These are phyloP conservation scores for Cordyceps militaris DNA, from an alignment of 2,329 filamentous ascomycete species.

Conservation along the genomic window DNA sequence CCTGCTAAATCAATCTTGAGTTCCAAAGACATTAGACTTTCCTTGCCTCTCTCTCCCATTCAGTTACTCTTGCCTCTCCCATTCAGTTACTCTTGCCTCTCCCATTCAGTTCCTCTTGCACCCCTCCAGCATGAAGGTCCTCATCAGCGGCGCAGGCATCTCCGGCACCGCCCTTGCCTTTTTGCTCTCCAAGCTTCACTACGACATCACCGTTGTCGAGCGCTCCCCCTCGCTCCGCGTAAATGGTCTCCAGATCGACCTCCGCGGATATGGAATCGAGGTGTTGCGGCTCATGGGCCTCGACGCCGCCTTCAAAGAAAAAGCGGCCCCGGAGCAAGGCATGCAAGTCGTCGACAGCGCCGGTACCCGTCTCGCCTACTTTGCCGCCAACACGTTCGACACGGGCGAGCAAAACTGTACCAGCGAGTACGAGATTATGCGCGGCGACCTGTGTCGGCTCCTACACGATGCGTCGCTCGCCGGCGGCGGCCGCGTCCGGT, in stretches of 20 bases:
- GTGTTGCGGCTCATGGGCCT: slow-evolving; percentile 46
- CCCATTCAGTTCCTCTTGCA: not conserved
- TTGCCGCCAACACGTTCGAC: slow-evolving; percentile 25
- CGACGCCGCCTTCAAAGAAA: slow-evolving; percentile 34
- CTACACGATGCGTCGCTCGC: slow-evolving; percentile 28
- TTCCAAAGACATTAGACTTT: no score
- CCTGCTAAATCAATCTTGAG: no score
- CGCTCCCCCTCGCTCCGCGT: slow-evolving; percentile 34
- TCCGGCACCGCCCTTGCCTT: slow-evolving; percentile 39
- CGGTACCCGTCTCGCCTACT: slow-evolving; percentile 31
- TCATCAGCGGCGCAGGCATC: slow-evolving; percentile 28
- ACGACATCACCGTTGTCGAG: slow-evolving; percentile 37
- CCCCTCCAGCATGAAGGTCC: slow-evolving; percentile 18
- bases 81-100: not conserved
- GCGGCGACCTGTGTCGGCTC: slow-evolving; percentile 41
- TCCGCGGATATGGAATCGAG: slow-evolving; percentile 43
- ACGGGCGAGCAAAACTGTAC: slow-evolving; percentile 32
- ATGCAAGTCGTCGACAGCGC: slow-evolving; percentile 34
- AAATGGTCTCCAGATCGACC: slow-evolving; percentile 46
- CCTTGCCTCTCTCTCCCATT: no score
- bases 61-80: not conserved
- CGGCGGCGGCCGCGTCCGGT: slow-evolving; percentile 19
- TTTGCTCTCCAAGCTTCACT: slow-evolving; percentile 35
- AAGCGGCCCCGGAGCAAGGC: slow-evolving; percentile 39
- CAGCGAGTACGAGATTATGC: slow-evolving; percentile 48